Base-by-base conservation (phyloP, 2,329 filamentous ascomycete genomes). In the Fusarium sarcochroum region DNA sequence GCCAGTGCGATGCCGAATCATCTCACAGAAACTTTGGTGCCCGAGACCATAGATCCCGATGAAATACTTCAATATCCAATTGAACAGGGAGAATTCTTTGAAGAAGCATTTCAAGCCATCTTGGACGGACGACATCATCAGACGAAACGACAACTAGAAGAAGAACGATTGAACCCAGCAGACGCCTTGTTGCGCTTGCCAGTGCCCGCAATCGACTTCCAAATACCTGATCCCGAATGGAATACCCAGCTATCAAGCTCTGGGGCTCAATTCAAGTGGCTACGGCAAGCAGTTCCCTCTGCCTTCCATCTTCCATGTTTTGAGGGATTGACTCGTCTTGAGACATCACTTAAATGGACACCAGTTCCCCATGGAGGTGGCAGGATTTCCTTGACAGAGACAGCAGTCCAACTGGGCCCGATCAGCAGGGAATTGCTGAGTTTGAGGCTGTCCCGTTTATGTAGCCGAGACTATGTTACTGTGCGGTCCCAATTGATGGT, bases 181-280 rank as follows among this genome's bases (percentile, higher is more conserved):
- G 70, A 76, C 17, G 69, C 73, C 6, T 57, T 72, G 2, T 59
- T 76, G 7, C 71, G 77, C 25, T 41, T 80, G 20, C 59, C 69
- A 3, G 70, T 78, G 40, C 78, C 78, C 7, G 35, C 56, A 9
- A 45, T 79, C 23, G 63, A 75, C 30, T 79, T 78, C 38, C 60
- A 62, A 2, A 66, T 70, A 21, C 58, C 72, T 15, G 42, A 56
- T 7, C 66, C 73, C 2, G 61, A 65, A 35, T 80, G 78, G 78
- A 23, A 18, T 2, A 7, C 21, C 1, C 30, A 66, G 20, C 15
- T 57, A 11, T 68, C 58, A 30, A 70, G 15, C 5, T 47, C 76
- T 6, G 60, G 66, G n/a, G 25, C 56, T 7, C 78, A 79, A 5
- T 69, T 76, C 15, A 23, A n/a, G 1, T 75, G 71, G 67, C 68